Conservation (phyloP, 1,284 basidiomycete species). For the Cystobasidium sp. region DNA sequence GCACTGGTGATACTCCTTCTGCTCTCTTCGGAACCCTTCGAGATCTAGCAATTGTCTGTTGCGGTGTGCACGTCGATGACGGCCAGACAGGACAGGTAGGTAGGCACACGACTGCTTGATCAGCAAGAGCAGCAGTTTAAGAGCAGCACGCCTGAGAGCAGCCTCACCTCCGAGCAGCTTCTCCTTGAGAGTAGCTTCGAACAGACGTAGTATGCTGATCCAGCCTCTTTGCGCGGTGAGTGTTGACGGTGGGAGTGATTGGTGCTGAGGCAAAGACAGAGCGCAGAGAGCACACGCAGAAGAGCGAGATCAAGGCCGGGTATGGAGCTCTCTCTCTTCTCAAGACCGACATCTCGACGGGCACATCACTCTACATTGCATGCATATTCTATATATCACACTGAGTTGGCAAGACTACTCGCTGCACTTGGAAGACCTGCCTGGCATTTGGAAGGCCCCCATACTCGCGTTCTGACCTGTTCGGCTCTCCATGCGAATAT, state of each 20-base stretch:
- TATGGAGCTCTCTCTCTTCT: too few relatives aligned
- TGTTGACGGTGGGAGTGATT: not conserved
- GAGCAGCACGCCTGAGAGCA: not conserved
- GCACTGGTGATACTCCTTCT: slow-evolving; percentile 4
- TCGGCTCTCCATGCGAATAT: too few relatives aligned
- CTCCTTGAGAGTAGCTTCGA: slow-evolving; percentile 41
- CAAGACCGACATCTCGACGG: too few relatives aligned
- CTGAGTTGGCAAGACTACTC: too few relatives aligned
- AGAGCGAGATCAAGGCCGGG: too few relatives aligned
- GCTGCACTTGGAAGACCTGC: too few relatives aligned
- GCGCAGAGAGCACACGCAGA: too few relatives aligned
- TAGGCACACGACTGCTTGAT: not conserved
- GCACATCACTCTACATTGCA: too few relatives aligned
- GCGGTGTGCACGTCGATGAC: not conserved
- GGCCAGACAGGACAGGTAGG: slow-evolving; percentile 2
- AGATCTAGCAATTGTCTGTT: slow-evolving; percentile 14
- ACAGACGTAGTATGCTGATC: slow-evolving; percentile 23
- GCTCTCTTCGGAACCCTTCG: slow-evolving; percentile 2
- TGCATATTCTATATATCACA: too few relatives aligned
- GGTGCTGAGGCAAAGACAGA: slow-evolving; percentile 9
- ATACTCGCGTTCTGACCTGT: too few relatives aligned
- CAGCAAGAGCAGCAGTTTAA: not conserved
- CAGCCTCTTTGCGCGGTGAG: not conserved
- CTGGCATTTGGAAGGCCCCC: too few relatives aligned
- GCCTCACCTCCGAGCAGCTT: slow-evolving; percentile 34